These are phyloP conservation scores for Scytalidium sp. DNA, from an alignment of 2,329 filamentous ascomycete species.

Conservation along the genomic window DNA sequence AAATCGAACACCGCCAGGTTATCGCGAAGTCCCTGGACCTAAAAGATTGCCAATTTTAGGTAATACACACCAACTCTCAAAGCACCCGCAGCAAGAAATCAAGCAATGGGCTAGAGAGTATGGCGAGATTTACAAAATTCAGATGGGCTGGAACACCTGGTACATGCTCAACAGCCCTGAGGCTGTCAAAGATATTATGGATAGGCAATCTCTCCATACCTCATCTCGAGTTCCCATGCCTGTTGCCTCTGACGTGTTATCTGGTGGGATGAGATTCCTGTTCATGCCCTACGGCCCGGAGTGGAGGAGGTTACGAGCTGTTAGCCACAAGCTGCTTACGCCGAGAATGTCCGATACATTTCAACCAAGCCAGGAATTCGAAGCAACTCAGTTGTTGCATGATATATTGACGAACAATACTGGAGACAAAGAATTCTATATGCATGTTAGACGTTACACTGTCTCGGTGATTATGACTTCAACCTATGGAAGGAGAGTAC, in stretches of 20 bases:
- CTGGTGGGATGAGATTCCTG: constrained; percentile 36
- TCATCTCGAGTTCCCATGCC: constrained; percentile 34
- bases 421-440: constrained; percentile 30
- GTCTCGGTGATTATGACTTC: constrained; percentile 6
- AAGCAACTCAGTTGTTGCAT: constrained; percentile 39
- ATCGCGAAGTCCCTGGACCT: constrained; percentile 7
- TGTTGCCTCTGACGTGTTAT: constrained; percentile 35
- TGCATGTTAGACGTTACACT: constrained; percentile 9
- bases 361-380: constrained; percentile 41
- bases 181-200: constrained; percentile 41
- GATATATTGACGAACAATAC: constrained; percentile 34
- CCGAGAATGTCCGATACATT: constrained; percentile 34
- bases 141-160: constrained; percentile 43
- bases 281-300: constrained; percentile 36
- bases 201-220: constrained; percentile 33
- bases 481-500: constrained; percentile 13
- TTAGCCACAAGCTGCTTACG: constrained; percentile 36
- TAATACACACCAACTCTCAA: constrained; percentile 4
- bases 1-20: not conserved
- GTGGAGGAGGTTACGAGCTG: constrained; percentile 36
- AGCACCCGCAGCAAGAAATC: constrained; percentile 3
- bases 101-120: constrained; percentile 35
- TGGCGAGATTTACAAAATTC: constrained; percentile 42
- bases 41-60: constrained; percentile 12
- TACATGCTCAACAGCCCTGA: constrained; percentile 40